These are phyloP conservation scores for Parastagonospora avenae DNA, from an alignment of 2,329 filamentous ascomycete genomes.

Conservation along the genomic window DNA sequence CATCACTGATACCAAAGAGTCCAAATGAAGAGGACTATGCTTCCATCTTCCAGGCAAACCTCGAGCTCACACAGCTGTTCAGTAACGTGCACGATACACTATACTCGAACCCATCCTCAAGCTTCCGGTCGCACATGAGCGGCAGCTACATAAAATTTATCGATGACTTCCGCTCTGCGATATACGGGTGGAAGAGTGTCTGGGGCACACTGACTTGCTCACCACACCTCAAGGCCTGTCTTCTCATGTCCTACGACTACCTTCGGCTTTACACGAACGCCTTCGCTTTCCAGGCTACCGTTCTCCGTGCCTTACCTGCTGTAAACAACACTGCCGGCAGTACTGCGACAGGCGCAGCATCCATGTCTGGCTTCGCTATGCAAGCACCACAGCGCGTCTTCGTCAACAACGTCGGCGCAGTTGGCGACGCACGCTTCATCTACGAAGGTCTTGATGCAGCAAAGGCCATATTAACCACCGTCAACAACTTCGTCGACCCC, in stretches of 20 bases:
- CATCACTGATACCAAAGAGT: constrained; percentile 64
- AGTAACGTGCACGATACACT: constrained; percentile 75
- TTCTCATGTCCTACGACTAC: constrained; percentile 75
- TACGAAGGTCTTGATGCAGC: constrained; percentile 57
- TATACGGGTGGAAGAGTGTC: constrained; percentile 72
- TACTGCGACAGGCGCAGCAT: not conserved
- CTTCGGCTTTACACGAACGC: constrained; percentile 75
- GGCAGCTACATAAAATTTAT: constrained; percentile 77
- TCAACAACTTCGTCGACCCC: constrained; percentile 57
- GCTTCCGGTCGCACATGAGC: constrained; percentile 71
- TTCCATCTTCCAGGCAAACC: constrained; percentile 70
- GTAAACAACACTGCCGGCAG: constrained; percentile 16
- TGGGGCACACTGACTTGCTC: constrained; percentile 72
- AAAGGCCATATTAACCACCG: constrained; percentile 56
- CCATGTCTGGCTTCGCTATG: constrained; percentile 19
- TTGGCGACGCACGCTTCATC: constrained; percentile 56
- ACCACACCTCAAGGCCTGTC: constrained; percentile 67
- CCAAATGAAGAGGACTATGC: constrained; percentile 70
- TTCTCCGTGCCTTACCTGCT: constrained; percentile 51
- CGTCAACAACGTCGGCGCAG: constrained; percentile 56
- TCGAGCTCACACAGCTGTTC: constrained; percentile 74
- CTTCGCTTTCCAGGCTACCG: constrained; percentile 75
- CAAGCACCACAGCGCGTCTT: constrained; percentile 52
- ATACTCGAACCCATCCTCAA: constrained; percentile 72
- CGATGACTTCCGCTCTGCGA: constrained; percentile 72